A percentile compares a stretch with the other conserved stretches of the same genome.
phyloP scores from a whole-genome alignment of 495 filamentous ascomycete genomes.

The Trichoderma asperelloides region DNA sequence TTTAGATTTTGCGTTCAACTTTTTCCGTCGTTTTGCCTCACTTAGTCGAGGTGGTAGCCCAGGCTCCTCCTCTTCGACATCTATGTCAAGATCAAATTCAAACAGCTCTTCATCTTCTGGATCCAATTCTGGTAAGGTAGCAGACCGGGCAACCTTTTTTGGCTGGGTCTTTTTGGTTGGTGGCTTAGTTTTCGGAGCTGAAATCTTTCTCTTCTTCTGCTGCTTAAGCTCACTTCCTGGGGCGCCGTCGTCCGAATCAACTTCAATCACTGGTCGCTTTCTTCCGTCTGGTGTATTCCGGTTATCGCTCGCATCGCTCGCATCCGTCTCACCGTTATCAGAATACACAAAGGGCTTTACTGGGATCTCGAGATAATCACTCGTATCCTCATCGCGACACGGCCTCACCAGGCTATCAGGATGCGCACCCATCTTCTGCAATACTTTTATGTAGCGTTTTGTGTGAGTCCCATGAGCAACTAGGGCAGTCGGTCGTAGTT shows the following conservation, averaged over 20 bases:
- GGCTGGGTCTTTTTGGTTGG: not conserved
- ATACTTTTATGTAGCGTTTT: slow-evolving; percentile 35
- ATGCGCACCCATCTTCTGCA: slow-evolving; percentile 26
- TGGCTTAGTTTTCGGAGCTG: not conserved
- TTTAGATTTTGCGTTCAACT: not conserved
- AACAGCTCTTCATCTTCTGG: slow-evolving; percentile 4
- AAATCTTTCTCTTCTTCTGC: slow-evolving; percentile 1
- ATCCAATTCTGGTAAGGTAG: not conserved
- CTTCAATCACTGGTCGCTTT: not conserved
- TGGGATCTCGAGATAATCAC: slow-evolving; percentile 14
- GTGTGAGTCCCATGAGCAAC: slow-evolving; percentile 40
- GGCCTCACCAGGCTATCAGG: slow-evolving; percentile 16
- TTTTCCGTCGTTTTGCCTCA: not conserved
- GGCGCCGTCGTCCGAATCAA: not conserved
- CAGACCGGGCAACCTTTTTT: not conserved
- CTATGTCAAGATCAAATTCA: slow-evolving; percentile 7
- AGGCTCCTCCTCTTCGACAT: slow-evolving; percentile 8
- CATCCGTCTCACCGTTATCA: slow-evolving; percentile 19
- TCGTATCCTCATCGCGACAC: slow-evolving; percentile 15
- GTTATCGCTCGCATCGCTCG: slow-evolving; percentile 5
- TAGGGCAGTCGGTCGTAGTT: slow-evolving; percentile 28
- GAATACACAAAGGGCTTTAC: slow-evolving; percentile 7
- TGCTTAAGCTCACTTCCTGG: not conserved
- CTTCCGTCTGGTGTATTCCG: not conserved
- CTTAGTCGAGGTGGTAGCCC: not conserved